Evolutionary conservation across 352 stramenopile genomes (phyloP), one percentile per base, ranked within the genome.

Genomic region (Phytophthora idaei): DNA sequence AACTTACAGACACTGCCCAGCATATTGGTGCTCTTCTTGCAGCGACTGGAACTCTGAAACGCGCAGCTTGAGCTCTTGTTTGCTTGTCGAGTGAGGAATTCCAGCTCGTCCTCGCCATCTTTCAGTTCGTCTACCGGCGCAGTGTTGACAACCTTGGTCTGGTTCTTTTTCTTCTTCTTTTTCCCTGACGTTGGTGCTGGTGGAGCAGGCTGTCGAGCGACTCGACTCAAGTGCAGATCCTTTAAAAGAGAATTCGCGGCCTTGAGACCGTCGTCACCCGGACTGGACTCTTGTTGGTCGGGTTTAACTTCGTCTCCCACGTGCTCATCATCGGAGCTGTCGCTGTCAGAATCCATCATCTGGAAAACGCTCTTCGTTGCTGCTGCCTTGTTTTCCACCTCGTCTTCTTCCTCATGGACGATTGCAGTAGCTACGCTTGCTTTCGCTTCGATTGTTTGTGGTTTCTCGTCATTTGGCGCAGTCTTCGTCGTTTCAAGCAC

Each of bases 1-100:
- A 88, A 93, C 44, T 78, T 79, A 61, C 87, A 97, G 32, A 93
- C 70, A n/a, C 70, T 83, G 15, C 87, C 85, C 42, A 91, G 63
- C 70, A 87, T 79, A 3, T 60, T 64, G 2, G 73, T 80, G 54
- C 69, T 90, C 70, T 91, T 90, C 46, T 82, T 83, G 54, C 87
- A 94, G 36, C 72, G 69, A 17, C 53, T 61, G 6, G 64, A 67
- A 12, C 49, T 60, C 54, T 90, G 73, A 51, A 85, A 90, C 9
- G 77, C 75, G 58, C 88, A 94, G 12, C 52, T 81, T 2, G 60
- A 74, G 58, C 71, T 90, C 34, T 74, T 76, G 31, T 69, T 80
- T 5, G 82, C 81, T 62, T 92, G 71, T 2, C 74, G 77, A 41
- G 80, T 83, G 32, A 96, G 77, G 65, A 89, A 94, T 42, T 70